A percentile compares a stretch with the other conserved stretches of the same genome.
Evolutionary conservation across 208 protist genomes (phyloP).

Genomic region (Wallacemonas collosoma): DNA sequence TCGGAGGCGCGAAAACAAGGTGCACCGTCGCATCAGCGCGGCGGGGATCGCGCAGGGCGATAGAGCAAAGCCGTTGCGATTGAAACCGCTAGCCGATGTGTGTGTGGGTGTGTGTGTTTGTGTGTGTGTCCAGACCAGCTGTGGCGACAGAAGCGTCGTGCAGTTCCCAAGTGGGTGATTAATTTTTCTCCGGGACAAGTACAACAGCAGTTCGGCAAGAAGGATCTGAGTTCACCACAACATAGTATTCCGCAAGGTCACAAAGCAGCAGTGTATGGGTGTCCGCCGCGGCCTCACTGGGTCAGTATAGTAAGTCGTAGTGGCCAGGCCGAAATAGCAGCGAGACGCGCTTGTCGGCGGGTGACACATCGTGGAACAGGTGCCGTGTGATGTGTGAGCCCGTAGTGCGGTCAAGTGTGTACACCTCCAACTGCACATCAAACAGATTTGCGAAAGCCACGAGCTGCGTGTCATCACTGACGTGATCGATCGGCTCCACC

Average conservation of each 20-base stretch:
- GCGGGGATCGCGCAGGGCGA: too few species aligned
- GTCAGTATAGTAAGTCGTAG: conserved; percentile 58
- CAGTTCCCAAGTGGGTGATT: background rate
- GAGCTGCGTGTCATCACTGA: conserved; percentile 82
- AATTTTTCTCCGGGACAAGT: conserved; percentile 12
- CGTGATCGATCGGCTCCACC: conserved; percentile 78
- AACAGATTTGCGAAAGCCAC: conserved; percentile 71
- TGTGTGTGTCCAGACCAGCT: too few species aligned
- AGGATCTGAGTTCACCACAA: too few species aligned
- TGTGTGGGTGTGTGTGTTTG: too few species aligned
- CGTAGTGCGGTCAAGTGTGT: conserved; percentile 59
- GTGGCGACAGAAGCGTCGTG: background rate
- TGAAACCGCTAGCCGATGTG: too few species aligned
- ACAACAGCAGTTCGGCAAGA: background rate
- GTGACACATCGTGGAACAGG: conserved; percentile 4
- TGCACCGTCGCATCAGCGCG: too few species aligned
- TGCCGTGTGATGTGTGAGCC: conserved; percentile 30
- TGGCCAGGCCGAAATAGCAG: conserved; percentile 82
- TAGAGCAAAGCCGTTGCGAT: too few species aligned
- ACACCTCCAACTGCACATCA: conserved; percentile 47
- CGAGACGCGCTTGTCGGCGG: conserved; percentile 17
- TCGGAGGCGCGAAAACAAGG: too few species aligned
- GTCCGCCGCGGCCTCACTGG: too few species aligned
- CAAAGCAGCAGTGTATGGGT: too few species aligned
- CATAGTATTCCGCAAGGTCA: too few species aligned